Evolutionary conservation across 305 asterid species (phyloP).

Genomic region (Euphrasia arctica): DNA sequence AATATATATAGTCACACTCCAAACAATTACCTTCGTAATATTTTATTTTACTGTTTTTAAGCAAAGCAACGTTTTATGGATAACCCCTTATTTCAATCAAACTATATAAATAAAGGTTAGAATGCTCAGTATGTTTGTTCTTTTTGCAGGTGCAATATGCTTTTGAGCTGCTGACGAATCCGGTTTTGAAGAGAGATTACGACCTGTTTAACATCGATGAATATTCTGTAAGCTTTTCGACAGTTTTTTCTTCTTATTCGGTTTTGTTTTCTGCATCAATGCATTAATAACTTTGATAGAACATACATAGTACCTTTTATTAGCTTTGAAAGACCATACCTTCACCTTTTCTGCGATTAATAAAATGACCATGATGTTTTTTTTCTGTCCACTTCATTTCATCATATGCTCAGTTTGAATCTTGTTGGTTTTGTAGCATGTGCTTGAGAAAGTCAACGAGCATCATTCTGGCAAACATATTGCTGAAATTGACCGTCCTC

Average conservation of each 20-base stretch:
- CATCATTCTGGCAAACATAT: constrained; percentile 42
- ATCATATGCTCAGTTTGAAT: constrained; percentile 19
- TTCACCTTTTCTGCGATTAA: constrained; percentile 18
- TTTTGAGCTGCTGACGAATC: constrained; percentile 79
- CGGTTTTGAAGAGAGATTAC: constrained; percentile 85
- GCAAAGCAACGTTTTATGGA: constrained; percentile 16
- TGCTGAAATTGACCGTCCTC: constrained; percentile 58
- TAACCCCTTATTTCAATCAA: constrained; percentile 21
- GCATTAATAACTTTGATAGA: constrained; percentile 7
- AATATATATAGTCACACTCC: too few species aligned
- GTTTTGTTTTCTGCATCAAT: constrained; percentile 17
- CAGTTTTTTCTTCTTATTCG: constrained; percentile 17
- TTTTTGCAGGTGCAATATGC: constrained; percentile 88
- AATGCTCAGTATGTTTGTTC: constrained; percentile 27
- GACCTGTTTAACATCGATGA: constrained; percentile 80
- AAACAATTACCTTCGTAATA: constrained; percentile 14
- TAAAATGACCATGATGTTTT: constrained; percentile 15
- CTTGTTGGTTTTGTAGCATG: constrained; percentile 48
- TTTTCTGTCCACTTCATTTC: constrained; percentile 10
- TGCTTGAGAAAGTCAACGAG: constrained; percentile 56
- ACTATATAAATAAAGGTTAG: constrained; percentile 9
- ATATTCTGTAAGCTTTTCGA: constrained; percentile 51
- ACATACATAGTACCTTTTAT: neutral
- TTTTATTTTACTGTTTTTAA: constrained; percentile 12
- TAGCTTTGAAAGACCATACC: constrained; percentile 1